These are phyloP conservation scores for Axilococcus clingmanii DNA, from an alignment of 139 green algal species.

Conservation along the genomic window DNA sequence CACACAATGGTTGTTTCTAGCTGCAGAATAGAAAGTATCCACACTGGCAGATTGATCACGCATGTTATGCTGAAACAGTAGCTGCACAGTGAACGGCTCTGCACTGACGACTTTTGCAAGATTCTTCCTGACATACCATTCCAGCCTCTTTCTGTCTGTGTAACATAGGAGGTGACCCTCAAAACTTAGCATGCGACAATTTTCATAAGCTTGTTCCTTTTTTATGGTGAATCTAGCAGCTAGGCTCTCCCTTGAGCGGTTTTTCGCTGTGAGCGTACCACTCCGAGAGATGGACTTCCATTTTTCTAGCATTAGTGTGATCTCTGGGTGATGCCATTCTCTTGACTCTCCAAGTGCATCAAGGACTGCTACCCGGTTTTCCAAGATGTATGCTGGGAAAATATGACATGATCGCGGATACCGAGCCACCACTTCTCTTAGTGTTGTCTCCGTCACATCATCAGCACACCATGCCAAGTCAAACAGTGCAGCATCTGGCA, in stretches of 20 bases:
- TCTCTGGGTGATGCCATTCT: constrained; percentile 9
- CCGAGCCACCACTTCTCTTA: not conserved
- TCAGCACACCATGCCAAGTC: too few relatives aligned
- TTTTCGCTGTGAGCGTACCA: not conserved
- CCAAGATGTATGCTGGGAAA: not conserved
- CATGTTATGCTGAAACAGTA: constrained; percentile 68
- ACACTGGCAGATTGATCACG: constrained; percentile 44
- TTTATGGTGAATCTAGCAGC: constrained; percentile 47
- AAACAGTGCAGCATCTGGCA: too few relatives aligned
- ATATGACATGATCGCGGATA: not conserved
- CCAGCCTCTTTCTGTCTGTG: constrained; percentile 19
- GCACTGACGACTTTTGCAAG: constrained; percentile 34
- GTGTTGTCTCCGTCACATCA: constrained; percentile 21
- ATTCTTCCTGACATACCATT: constrained; percentile 49
- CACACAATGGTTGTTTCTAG: constrained; percentile 61
- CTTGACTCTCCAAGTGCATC: not conserved
- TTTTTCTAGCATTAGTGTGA: constrained; percentile 5
- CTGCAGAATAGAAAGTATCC: constrained; percentile 54
- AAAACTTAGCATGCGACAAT: constrained; percentile 61
- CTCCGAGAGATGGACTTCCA: not conserved
- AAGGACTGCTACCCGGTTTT: not conserved
- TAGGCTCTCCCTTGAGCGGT: constrained; percentile 5
- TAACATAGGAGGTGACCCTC: constrained; percentile 65
- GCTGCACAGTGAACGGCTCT: constrained; percentile 46
- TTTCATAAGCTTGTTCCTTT: constrained; percentile 62